Conservation (phyloP, 2,329 filamentous ascomycete genomes). For the Calonectria hawksworthii region DNA sequence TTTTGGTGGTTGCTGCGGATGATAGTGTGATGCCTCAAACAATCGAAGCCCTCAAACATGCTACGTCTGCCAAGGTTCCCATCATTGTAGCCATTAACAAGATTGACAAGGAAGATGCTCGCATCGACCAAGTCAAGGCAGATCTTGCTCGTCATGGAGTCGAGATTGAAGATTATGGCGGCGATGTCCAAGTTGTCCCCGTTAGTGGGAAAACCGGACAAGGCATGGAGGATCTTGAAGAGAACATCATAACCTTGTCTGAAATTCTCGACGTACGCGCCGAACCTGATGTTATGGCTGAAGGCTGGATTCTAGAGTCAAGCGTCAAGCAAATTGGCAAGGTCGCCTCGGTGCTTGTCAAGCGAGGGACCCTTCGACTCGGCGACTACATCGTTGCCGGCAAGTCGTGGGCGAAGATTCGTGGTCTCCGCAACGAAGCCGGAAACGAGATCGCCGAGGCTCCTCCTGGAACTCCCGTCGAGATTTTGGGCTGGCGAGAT, state of each 20-base stretch:
- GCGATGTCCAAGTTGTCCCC: conserved; percentile 91
- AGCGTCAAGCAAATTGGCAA: conserved; percentile 88
- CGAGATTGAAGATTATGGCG: conserved; percentile 94
- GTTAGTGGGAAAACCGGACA: conserved; percentile 95
- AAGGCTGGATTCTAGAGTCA: conserved; percentile 95
- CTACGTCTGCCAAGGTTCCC: conserved; percentile 86
- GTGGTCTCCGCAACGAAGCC: conserved; percentile 86
- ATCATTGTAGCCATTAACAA: conserved; percentile 99
- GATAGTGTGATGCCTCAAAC: conserved; percentile 99
- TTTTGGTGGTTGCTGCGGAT: conserved; percentile 95
- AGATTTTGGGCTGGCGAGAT: conserved; percentile 94
- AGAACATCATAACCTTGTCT: conserved; percentile 86
- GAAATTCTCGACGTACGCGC: conserved; percentile 94
- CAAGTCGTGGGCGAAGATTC: conserved; percentile 88
- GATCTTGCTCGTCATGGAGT: conserved; percentile 88
- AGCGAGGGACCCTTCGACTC: conserved; percentile 84
- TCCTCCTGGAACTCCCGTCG: conserved; percentile 88
- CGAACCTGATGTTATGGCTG: conserved; percentile 80
- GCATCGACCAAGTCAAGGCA: conserved; percentile 86
- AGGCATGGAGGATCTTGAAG: conserved; percentile 93
- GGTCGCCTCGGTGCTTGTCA: conserved; percentile 89
- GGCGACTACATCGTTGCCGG: conserved; percentile 92
- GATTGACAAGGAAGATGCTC: conserved; percentile 88
- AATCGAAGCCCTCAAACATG: conserved; percentile 95
- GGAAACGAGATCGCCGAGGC: conserved; percentile 80